Base-by-base conservation (phyloP, 208 protist genomes). In the Trypanosoma cruzi region DNA sequence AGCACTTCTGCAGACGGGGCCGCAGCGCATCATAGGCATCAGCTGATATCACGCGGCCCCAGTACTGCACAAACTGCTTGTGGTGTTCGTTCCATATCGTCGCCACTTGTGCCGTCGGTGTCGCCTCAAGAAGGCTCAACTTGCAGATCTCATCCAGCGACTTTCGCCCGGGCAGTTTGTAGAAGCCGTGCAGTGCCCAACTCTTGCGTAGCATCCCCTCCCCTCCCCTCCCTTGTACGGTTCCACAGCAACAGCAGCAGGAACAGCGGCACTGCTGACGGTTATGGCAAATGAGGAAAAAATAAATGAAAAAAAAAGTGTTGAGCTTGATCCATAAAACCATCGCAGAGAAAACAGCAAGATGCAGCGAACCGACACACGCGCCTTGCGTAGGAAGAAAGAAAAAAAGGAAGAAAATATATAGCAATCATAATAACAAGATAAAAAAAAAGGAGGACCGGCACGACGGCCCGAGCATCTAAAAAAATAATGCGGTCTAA, bases 11-110 rank as follows among this genome's bases (percentile, higher is more conserved):
- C 52, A 97, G 83, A 3, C 93, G 85, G 20, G 93, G 93, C 68
- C 88, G 79, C 7, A 97, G 80, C 10, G 88, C 90, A 64, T 88
- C 71, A 74, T 96, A 97, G 29, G 93, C 93, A 24, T 84, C 80
- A 0, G 84, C 60, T 1, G 87, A 93, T 58, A 96, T 92, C 40
- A 81, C 56, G 24, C 93, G 81, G 14, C 93, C 93, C 86, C 89
- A 97, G 77, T 97, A 97, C 77, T 97, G 90, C 40, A 96, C 59
- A 63, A 96, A 93, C 75, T 96, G 87, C 29, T 76, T 57, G 79
- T 97, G 93, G 71, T 96, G 93, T 29, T 81, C 79, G 57, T 92
- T 93, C 90, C 93, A 97, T 31, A 96, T 87, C 31, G 73, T 77
- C 29, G 91, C 91, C 28, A 97, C 84, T 67, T 89, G 87, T 40